Conservation (phyloP, 352 stramenopile genomes). For the Phytophthora foliorum region DNA sequence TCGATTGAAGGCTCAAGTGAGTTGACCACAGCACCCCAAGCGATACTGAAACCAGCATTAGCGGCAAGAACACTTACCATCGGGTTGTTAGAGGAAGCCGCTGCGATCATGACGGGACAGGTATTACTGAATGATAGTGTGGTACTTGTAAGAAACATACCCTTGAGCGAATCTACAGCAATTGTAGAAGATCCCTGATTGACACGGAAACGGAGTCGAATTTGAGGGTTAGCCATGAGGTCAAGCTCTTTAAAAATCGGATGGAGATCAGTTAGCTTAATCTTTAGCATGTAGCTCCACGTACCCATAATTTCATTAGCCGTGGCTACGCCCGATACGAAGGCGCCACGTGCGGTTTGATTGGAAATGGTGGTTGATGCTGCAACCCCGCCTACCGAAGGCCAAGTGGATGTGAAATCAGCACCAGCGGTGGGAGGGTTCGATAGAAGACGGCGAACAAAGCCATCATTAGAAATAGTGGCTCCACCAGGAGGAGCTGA, state of each 20-base stretch:
- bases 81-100: not conserved
- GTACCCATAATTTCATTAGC: constrained; percentile 5
- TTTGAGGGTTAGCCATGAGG: constrained; percentile 13
- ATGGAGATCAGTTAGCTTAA: constrained; percentile 6
- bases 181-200: constrained; percentile 10
- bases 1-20: constrained; percentile 3
- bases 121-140: not conserved
- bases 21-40: constrained; percentile 16
- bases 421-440: constrained; percentile 6
- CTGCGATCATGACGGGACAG: not conserved
- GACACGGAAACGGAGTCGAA: constrained; percentile 6
- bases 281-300: too few relatives aligned
- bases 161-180: not conserved
- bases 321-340: not conserved
- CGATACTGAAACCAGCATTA: not conserved
- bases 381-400: too few relatives aligned
- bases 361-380: constrained; percentile 12
- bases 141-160: constrained; percentile 4
- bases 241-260: constrained; percentile 17
- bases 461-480: constrained; percentile 1
- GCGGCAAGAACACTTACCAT: constrained; percentile 1
- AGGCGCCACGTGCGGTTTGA: constrained; percentile 8
- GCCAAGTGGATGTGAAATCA: not conserved
- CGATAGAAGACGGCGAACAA: constrained; percentile 10
- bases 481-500: not conserved